These are phyloP conservation scores for Pseudogymnoascus sp. DNA, from an alignment of 2,329 filamentous ascomycete genomes.

Conservation along the genomic window DNA sequence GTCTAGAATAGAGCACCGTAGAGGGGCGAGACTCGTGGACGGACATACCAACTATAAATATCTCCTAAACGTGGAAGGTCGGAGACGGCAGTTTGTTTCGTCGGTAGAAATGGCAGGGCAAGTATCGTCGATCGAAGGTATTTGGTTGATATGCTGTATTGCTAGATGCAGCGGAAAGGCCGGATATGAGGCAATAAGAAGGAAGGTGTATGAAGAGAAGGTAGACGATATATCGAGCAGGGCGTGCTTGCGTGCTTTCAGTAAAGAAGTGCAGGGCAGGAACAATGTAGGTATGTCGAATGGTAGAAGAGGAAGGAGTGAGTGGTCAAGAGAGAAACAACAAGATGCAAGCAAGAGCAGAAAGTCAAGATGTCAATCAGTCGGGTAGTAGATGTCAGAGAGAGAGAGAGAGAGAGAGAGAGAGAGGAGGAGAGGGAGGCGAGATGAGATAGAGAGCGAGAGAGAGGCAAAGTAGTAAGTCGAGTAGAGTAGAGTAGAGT, in stretches of 20 bases:
- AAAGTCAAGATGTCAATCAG: not conserved
- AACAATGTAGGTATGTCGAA: not conserved
- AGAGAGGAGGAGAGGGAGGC: not conserved
- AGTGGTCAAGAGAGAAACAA: not conserved
- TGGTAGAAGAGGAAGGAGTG: not conserved
- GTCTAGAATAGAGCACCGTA: not conserved
- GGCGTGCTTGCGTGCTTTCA: not conserved
- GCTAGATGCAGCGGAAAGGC: not conserved
- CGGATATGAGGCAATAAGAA: not conserved
- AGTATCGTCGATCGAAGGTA: not conserved
- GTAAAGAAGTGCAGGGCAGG: not conserved
- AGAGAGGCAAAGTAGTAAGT: not conserved
- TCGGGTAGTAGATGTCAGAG: not conserved
- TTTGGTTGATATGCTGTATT: not conserved
- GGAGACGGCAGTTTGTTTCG: not conserved
- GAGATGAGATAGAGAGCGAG: not conserved
- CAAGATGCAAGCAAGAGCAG: not conserved
- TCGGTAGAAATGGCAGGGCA: not conserved
- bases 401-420: not conserved
- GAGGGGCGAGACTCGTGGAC: not conserved
- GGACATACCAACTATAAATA: not conserved
- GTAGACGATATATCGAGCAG: not conserved
- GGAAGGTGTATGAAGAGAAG: not conserved
- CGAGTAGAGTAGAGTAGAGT: not conserved
- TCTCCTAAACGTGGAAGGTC: not conserved